Percentiles rank a stretch among this genome's conserved stretches.
Conservation (phyloP, 805 yeast species). For the Maudiozyma barnettii region DNA sequence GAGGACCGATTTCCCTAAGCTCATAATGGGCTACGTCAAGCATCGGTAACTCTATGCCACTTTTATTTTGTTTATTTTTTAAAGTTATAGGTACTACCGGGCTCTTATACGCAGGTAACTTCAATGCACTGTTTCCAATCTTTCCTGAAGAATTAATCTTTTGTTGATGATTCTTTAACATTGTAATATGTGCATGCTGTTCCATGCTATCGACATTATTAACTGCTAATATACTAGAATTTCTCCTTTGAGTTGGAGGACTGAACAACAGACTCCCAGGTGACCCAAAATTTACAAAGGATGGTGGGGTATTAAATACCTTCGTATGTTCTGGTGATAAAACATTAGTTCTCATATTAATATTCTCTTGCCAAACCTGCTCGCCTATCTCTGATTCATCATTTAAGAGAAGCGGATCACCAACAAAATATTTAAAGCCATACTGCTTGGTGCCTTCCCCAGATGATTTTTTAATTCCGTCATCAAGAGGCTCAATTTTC, state of each 20-base stretch:
- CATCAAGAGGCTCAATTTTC: not conserved
- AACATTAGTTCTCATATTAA: not conserved
- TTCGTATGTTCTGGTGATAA: conserved; percentile 4
- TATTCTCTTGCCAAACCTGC: conserved; percentile 3
- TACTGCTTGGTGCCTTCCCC: conserved; percentile 5
- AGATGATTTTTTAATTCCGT: not conserved
- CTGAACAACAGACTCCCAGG: conserved; percentile 11
- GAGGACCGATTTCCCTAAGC: not conserved
- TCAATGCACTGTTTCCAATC: not conserved
- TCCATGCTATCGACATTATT: not conserved
- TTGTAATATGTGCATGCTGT: not conserved
- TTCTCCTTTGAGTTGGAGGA: conserved; percentile 10
- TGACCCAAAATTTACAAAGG: conserved; percentile 22
- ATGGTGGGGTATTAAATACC: conserved; percentile 25
- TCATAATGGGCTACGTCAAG: not conserved
- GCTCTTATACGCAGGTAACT: not conserved
- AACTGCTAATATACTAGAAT: conserved; percentile 1
- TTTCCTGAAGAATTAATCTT: not conserved
- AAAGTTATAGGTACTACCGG: not conserved
- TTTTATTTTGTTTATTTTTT: not conserved
- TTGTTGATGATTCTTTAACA: not conserved
- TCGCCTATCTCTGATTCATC: conserved; percentile 16
- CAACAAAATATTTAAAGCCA: conserved; percentile 22
- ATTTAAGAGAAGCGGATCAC: conserved; percentile 25
- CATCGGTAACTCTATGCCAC: not conserved